Evolutionary conservation across 495 filamentous ascomycete genomes (phyloP), one percentile per base, ranked within the genome.

Genomic region (Barbatosphaeria neglecta): DNA sequence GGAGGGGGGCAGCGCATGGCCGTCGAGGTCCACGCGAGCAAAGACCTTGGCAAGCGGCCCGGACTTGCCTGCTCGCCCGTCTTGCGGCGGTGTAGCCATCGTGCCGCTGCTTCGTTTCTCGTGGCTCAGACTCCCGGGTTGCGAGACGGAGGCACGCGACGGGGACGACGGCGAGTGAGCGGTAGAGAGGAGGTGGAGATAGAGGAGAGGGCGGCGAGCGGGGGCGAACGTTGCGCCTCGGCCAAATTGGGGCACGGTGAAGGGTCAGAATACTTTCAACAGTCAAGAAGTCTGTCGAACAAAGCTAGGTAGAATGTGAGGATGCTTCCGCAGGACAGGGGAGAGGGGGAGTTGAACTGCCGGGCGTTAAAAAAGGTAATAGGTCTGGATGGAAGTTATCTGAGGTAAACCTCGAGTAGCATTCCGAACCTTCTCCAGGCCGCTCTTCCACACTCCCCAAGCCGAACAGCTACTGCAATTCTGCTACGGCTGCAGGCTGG

Each of bases 1-100:
- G 0, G 93, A 96, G 5, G 92, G 92, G 7, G 92, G 92, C 19
- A 97, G 70, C 59, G 95, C 72, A 66, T 97, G 86, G 46, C 90
- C 89, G 50, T 93, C 83, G 45, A 93, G 68, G 61, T 96, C 90
- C 45, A 92, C 66, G 46, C 78, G 76, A 20, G 80, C 67, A 52
- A 92, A 74, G 31, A 75, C 75, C 69, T 92, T 93, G 60, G 82
- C 80, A 31, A 61, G 50, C 39, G 60, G 63, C 7, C 20, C 13
- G 6, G 39, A 23, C 46, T 45, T 50, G 49, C 50, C 53, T 55
- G 51, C 52, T 54, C 41, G 27, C 49, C 52, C 54, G 53, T 54
- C 41, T 51, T 52, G 41, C 38, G 42, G 38, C 48, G 47, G 53
- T 51, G 60, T 38, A 25, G 69, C 58, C 68, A 74, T 72, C 51